Conservation (phyloP, 169 alveolate species). For the Cyclospora cayetanensis region DNA sequence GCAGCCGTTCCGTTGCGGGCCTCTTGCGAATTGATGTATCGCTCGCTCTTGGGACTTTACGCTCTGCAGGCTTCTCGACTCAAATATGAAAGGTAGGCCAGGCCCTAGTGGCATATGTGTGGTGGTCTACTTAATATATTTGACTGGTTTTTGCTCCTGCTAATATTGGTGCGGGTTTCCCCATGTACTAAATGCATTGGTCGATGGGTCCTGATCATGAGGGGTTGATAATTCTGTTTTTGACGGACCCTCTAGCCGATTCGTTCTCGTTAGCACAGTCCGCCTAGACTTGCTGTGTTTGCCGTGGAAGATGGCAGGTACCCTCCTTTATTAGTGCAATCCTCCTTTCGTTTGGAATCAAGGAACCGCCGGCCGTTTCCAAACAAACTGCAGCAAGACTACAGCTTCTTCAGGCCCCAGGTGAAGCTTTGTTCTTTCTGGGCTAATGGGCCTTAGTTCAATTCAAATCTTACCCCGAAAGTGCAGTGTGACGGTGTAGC, state of each 20-base stretch:
- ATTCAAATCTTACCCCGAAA: no score
- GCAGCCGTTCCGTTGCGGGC: constrained; percentile 33
- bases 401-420: constrained; percentile 67
- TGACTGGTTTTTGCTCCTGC: not conserved
- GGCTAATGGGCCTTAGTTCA: no score
- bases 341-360: constrained; percentile 54
- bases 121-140: not conserved
- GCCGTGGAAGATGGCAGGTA: constrained; percentile 67
- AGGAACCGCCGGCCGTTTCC: constrained; percentile 67
- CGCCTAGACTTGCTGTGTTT: not conserved
- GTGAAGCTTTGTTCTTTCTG: constrained; percentile 2
- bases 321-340: constrained; percentile 66
- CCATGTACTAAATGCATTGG: not conserved
- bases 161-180: not conserved
- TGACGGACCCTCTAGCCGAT: no score
- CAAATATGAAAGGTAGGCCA: constrained; percentile 51
- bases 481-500: no score
- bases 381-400: constrained; percentile 70
- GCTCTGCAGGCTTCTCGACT: constrained; percentile 62
- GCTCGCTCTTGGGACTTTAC: constrained; percentile 63
- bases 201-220: no score
- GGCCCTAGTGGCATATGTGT: not conserved
- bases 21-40: constrained; percentile 69
- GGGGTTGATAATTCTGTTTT: no score
- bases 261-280: no score